Base-by-base conservation (phyloP, 768 basidiomycete species). In the Leccinum boreale region DNA sequence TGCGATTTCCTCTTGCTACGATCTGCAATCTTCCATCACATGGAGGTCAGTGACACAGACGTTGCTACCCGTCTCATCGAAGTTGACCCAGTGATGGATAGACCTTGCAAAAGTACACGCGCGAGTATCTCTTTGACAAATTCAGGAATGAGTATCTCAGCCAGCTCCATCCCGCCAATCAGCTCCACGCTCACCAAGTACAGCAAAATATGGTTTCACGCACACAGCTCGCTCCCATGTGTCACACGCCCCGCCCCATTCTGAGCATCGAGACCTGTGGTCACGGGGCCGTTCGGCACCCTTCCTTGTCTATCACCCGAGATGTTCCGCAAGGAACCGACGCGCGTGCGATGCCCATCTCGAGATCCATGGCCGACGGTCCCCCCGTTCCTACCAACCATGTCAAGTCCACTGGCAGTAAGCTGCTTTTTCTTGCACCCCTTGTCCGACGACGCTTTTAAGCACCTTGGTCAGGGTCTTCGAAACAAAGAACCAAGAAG, bases 101-200 rank as follows among this genome's bases (percentile, higher is more conserved):
- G 91, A 89, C 87, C 53, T 78, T 95, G 65, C 89, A 89, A 77
- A 87, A 88, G 69, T 92, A 92, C 73, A 92, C 90, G 39, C 81
- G 83, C 65, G 87, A 89, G 65, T 91, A 92, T 75, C 80, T 92
- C 52, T 89, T 89, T 63, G 85, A 89, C 67, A 90, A 87, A 67
- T 92, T 88, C 75, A 80, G 81, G 58, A 73, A 69, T 60, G 87
- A 89, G 56, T 83, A 80, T 70, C 74, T 77, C 58, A 75, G 74
- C 35, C 84, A 81, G 57, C 82, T 79, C 54, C 85, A 82, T 63
- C 70, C 78, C 54, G 68, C 78, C 53, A 75, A 74, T 44, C 81
- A 79, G 35, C 53, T 60, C 60, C 77, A 71, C 31, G 54, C 80
- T 26, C 85, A 80, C 65, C 76, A 82, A 62, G 67, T 76, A 9